phyloP scores from a whole-genome alignment of 78 protist species.

The Dictyostelium intermedium region DNA sequence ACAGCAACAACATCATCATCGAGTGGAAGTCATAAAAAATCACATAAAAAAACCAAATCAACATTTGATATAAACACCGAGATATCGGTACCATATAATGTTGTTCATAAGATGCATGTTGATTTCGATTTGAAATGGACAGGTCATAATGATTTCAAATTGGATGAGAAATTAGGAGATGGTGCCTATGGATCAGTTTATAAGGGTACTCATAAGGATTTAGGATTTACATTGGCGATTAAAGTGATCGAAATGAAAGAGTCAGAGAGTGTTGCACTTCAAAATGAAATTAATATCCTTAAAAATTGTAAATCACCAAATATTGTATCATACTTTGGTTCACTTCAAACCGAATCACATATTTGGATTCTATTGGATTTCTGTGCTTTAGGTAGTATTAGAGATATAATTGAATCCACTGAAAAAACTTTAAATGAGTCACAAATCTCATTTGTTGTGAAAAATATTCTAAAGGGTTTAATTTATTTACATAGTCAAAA shows the following conservation, averaged over 20 bases:
- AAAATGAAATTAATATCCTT: conserved; percentile 74
- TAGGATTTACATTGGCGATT: conserved; percentile 71
- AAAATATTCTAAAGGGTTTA: conserved; percentile 73
- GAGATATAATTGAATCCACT: conserved; percentile 77
- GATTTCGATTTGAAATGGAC: conserved; percentile 84
- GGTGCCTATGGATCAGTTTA: conserved; percentile 84
- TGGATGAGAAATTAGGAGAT: conserved; percentile 78
- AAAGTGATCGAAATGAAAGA: conserved; percentile 72
- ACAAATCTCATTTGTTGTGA: conserved; percentile 70
- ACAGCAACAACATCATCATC: neutral
- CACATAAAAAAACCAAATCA: conserved; percentile 9
- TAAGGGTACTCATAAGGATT: conserved; percentile 79
- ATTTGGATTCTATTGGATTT: conserved; percentile 89
- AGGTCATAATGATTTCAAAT: conserved; percentile 73
- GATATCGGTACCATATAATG: conserved; percentile 74
- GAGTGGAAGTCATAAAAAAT: neutral
- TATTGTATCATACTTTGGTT: conserved; percentile 77
- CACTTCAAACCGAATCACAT: conserved; percentile 46
- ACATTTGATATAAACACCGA: conserved; percentile 49
- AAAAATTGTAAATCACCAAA: conserved; percentile 77
- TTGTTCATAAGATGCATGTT: conserved; percentile 84
- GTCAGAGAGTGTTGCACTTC: conserved; percentile 49
- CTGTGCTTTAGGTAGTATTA: conserved; percentile 87
- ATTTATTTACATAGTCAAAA: conserved; percentile 63
- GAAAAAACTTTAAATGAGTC: conserved; percentile 60